Evolutionary conservation across 2,329 filamentous ascomycete species (phyloP).

Genomic region (Colletotrichum sp.): DNA sequence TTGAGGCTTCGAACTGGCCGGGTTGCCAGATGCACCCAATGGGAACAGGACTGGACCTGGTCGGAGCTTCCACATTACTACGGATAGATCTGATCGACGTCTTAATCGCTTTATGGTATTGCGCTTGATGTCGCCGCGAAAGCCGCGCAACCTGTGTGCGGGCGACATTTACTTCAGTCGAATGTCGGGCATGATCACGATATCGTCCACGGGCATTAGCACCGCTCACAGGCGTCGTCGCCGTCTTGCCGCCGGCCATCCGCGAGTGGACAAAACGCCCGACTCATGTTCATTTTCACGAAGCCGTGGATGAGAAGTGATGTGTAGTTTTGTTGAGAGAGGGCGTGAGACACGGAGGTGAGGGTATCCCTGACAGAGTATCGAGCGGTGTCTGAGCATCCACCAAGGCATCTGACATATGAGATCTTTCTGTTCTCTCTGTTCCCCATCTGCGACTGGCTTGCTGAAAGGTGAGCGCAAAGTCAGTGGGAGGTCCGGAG

Average conservation of each 20-base stretch:
- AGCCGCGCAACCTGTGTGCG: not conserved
- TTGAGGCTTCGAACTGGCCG: not conserved
- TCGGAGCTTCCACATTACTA: not conserved
- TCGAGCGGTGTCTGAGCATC: conserved; percentile 7
- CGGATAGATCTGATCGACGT: not conserved
- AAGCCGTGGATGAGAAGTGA: conserved; percentile 13
- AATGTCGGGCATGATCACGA: not conserved
- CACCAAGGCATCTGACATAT: conserved; percentile 8
- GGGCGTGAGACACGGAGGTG: conserved; percentile 1
- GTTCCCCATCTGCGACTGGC: not conserved
- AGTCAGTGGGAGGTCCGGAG: conserved; percentile 4
- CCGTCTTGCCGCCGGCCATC: not conserved
- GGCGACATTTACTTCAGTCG: not conserved
- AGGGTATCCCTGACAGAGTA: conserved; percentile 4
- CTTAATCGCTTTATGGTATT: not conserved
- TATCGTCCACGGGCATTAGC: not conserved
- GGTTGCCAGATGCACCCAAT: not conserved
- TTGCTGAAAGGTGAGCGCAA: not conserved
- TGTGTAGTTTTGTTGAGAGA: not conserved
- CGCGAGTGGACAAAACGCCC: not conserved
- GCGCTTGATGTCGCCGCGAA: not conserved
- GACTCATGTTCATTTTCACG: not conserved
- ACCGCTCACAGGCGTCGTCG: not conserved
- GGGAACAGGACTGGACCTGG: not conserved
- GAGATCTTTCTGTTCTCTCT: not conserved